These are phyloP conservation scores for Albizia julibrissin DNA, from an alignment of 306 rosid genomes.

Conservation along the genomic window DNA sequence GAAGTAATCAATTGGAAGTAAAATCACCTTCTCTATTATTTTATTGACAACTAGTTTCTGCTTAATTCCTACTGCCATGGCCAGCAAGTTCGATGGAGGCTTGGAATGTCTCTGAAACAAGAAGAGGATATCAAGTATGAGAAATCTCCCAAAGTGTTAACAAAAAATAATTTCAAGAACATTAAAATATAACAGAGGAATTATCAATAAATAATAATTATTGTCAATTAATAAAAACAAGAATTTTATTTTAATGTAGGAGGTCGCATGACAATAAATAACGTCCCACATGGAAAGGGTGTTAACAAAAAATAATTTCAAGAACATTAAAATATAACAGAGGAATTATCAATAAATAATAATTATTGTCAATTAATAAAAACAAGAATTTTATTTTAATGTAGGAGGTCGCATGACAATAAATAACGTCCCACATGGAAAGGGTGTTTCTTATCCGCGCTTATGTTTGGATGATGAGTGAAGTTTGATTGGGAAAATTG, in stretches of 20 bases:
- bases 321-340: not conserved
- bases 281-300: too few relatives aligned
- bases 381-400: too few relatives aligned
- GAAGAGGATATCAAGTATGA: not conserved
- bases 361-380: too few relatives aligned
- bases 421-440: too few relatives aligned
- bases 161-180: not conserved
- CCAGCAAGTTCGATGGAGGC: constrained; percentile 40
- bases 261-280: too few relatives aligned
- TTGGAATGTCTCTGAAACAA: constrained; percentile 46
- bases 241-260: too few relatives aligned
- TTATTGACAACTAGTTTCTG: constrained; percentile 23
- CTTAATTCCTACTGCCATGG: constrained; percentile 22
- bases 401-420: too few relatives aligned
- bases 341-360: not conserved
- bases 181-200: not conserved
- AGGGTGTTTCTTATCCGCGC: too few relatives aligned
- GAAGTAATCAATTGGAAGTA: not conserved
- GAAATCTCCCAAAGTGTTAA: not conserved
- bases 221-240: too few relatives aligned
- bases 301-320: not conserved
- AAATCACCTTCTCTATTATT: constrained; percentile 32
- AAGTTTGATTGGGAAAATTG: too few relatives aligned
- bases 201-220: not conserved
- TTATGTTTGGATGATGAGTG: too few relatives aligned